Conservation (phyloP, 73 alveolate genomes). For the Paramecium sexaurelia region DNA sequence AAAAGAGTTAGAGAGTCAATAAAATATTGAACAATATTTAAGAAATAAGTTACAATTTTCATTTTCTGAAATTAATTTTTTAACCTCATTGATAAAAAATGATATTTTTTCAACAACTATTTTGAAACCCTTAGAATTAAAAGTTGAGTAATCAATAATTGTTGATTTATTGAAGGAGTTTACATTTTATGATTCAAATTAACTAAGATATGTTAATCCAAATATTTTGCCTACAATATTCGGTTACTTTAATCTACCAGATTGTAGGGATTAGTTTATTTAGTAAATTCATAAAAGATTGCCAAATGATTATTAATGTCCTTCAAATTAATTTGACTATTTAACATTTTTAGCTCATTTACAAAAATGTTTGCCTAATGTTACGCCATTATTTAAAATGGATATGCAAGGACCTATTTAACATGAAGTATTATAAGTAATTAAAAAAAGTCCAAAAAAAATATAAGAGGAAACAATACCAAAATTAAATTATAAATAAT, state of each 20-base stretch:
- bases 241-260: not conserved
- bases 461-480: not conserved
- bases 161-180: constrained; percentile 27
- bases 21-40: not conserved
- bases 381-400: not conserved
- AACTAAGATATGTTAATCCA: not conserved
- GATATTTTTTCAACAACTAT: not conserved
- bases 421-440: not conserved
- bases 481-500: not conserved
- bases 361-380: not conserved
- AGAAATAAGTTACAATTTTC: not conserved
- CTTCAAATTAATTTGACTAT: not conserved
- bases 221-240: not conserved
- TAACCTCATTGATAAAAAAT: not conserved
- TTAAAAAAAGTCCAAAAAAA: constrained; percentile 9
- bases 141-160: not conserved
- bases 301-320: constrained; percentile 13
- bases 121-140: not conserved
- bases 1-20: not conserved
- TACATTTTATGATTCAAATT: constrained; percentile 8
- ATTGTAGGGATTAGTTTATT: not conserved
- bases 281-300: not conserved
- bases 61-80: constrained; percentile 32
- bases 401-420: not conserved
- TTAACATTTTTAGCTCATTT: constrained; percentile 4